These are phyloP conservation scores for Herpetomonas tarakana DNA, from an alignment of 208 protist species.

Conservation along the genomic window DNA sequence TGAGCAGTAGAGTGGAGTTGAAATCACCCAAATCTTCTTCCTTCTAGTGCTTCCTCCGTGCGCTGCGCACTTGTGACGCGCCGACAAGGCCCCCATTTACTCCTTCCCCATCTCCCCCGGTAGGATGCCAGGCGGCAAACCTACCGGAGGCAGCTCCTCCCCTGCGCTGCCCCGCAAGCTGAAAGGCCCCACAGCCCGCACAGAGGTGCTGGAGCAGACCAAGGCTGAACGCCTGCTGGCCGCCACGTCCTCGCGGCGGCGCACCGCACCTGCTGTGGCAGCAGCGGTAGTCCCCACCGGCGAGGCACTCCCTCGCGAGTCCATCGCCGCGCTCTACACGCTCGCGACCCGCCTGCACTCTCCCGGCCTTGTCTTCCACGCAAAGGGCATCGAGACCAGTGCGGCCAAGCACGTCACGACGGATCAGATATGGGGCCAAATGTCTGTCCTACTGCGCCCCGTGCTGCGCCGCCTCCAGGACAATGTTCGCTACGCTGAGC, in stretches of 20 bases:
- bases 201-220: constrained; percentile 16
- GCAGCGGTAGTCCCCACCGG: constrained; percentile 21
- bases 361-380: constrained; percentile 52
- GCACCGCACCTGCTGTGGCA: background rate
- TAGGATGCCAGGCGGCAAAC: too few species aligned
- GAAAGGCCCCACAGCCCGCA: constrained; percentile 2
- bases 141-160: too few species aligned
- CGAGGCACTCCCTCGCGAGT: constrained; percentile 38
- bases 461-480: constrained; percentile 76
- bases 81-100: too few species aligned
- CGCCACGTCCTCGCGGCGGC: constrained; percentile 8
- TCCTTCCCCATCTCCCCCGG: too few species aligned
- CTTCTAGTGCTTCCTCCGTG: too few species aligned
- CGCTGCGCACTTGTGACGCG: too few species aligned
- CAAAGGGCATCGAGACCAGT: constrained; percentile 56
- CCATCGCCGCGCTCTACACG: constrained; percentile 66
- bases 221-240: constrained; percentile 43
- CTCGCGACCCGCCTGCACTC: constrained; percentile 79
- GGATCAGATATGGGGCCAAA: constrained; percentile 89
- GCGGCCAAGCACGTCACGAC: constrained; percentile 58
- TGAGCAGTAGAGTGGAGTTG: too few species aligned
- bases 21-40: too few species aligned
- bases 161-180: constrained; percentile 30
- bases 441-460: constrained; percentile 73
- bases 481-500: constrained; percentile 48